These are phyloP conservation scores for Phytophthora capsici DNA, from an alignment of 352 stramenopile species.

Conservation along the genomic window DNA sequence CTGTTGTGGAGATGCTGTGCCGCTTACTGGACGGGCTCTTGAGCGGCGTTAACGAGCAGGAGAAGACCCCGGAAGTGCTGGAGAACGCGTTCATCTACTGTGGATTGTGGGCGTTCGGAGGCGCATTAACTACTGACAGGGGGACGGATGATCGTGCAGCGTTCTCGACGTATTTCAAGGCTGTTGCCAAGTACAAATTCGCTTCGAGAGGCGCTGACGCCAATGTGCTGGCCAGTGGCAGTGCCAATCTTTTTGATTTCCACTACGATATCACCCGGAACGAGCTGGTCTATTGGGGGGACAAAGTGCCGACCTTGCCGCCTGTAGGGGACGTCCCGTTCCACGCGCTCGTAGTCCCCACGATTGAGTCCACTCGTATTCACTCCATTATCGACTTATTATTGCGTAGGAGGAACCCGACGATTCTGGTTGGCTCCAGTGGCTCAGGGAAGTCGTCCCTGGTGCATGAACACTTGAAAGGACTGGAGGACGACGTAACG, in stretches of 20 bases:
- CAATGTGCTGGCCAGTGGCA: conserved; percentile 24
- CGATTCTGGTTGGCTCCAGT: conserved; percentile 83
- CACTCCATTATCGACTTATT: conserved; percentile 71
- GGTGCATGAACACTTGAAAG: conserved; percentile 74
- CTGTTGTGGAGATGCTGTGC: conserved; percentile 91
- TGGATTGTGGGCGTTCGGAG: conserved; percentile 96
- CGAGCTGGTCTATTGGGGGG: conserved; percentile 80
- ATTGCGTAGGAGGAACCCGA: conserved; percentile 47
- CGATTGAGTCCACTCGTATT: conserved; percentile 74
- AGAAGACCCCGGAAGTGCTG: conserved; percentile 89
- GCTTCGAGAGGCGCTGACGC: conserved; percentile 9
- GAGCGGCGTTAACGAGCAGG: conserved; percentile 63
- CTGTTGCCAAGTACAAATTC: conserved; percentile 83
- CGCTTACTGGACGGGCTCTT: conserved; percentile 95
- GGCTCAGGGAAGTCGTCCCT: conserved; percentile 89
- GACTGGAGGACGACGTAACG: conserved; percentile 63
- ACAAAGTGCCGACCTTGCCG: conserved; percentile 56
- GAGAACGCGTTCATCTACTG: conserved; percentile 97
- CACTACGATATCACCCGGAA: conserved; percentile 76
- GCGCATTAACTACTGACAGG: conserved; percentile 91
- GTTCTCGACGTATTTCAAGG: conserved; percentile 68
- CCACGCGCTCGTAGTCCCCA: conserved; percentile 76
- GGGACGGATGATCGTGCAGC: conserved; percentile 59
- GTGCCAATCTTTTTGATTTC: conserved; percentile 77
- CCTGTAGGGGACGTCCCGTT: conserved; percentile 55